Conservation (phyloP, 106 monocot species). For the Dendrobium huoshanense region DNA sequence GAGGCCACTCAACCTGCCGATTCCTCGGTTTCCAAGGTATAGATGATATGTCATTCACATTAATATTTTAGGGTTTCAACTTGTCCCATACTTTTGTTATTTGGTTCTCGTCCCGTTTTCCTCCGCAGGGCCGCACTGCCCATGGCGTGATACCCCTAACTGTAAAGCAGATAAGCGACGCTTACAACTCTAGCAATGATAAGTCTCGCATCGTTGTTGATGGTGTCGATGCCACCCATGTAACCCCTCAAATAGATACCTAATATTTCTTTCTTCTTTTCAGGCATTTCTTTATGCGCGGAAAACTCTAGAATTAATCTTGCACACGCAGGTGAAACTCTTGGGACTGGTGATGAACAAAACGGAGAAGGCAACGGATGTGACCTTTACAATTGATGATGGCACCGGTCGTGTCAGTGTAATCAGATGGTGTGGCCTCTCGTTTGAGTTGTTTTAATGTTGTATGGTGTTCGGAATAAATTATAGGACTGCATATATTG, state of each 20-base stretch:
- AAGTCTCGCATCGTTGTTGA: constrained; percentile 69
- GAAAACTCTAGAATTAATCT: not conserved
- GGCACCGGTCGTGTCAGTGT: constrained; percentile 78
- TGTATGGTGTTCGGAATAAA: not conserved
- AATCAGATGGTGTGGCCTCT: constrained; percentile 59
- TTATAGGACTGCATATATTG: not conserved
- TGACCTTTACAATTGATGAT: constrained; percentile 79
- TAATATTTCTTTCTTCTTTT: not conserved
- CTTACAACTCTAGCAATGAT: constrained; percentile 54
- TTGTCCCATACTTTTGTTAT: not conserved
- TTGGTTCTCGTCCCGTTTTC: not conserved
- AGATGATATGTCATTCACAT: not conserved
- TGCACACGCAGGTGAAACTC: constrained; percentile 45
- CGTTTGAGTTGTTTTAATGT: not conserved
- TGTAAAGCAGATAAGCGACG: constrained; percentile 90
- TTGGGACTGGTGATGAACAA: constrained; percentile 71
- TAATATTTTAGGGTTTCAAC: not conserved
- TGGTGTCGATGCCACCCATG: constrained; percentile 65
- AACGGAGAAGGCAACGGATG: constrained; percentile 74
- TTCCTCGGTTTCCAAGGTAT: constrained; percentile 43
- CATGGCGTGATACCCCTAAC: constrained; percentile 64
- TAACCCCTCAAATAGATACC: constrained; percentile 4
- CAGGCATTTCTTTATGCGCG: not conserved
- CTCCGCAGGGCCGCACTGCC: constrained; percentile 33
- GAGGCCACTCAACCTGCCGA: constrained; percentile 70